Conservation (phyloP, 1,284 basidiomycete genomes). For the Trichosporon asahii region DNA sequence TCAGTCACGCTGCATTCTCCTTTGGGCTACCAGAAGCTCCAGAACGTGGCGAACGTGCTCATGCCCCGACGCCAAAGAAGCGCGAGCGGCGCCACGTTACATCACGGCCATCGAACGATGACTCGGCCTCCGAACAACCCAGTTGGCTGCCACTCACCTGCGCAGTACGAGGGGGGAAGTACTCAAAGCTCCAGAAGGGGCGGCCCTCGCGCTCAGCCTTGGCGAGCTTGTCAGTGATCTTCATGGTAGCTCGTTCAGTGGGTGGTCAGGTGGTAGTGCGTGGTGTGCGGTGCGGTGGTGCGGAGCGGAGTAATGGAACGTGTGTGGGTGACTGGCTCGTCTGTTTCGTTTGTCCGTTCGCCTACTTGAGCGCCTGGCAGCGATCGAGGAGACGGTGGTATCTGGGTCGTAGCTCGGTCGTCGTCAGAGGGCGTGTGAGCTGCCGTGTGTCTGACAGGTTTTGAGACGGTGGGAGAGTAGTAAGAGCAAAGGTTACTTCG, state of each 20-base stretch:
- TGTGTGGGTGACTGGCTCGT: background rate
- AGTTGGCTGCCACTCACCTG: slow-evolving; percentile 58
- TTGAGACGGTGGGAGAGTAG: background rate
- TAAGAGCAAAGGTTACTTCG: background rate
- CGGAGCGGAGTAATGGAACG: background rate
- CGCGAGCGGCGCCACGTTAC: slow-evolving; percentile 24
- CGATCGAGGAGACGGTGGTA: background rate
- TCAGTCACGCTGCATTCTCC: background rate
- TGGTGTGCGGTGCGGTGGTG: background rate
- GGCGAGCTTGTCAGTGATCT: slow-evolving; percentile 84
- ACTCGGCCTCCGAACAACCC: too few relatives aligned
- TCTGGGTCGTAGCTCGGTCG: background rate
- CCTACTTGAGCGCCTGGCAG: too few relatives aligned
- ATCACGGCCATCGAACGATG: background rate
- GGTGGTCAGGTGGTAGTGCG: background rate
- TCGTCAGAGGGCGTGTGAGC: too few relatives aligned
- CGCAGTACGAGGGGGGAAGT: slow-evolving; percentile 90
- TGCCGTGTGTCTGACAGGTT: background rate
- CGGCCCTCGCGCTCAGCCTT: slow-evolving; percentile 75
- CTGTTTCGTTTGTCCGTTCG: background rate
- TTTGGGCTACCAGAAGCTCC: background rate
- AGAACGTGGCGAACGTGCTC: background rate
- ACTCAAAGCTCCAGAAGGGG: slow-evolving; percentile 94
- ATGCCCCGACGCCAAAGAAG: background rate
- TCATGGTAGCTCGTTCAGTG: slow-evolving; percentile 58